A percentile compares a stretch with the other conserved stretches of the same genome.
These are phyloP conservation scores for Fusarium staphyleae DNA, from an alignment of 2,329 filamentous ascomycete species.

Conservation along the genomic window DNA sequence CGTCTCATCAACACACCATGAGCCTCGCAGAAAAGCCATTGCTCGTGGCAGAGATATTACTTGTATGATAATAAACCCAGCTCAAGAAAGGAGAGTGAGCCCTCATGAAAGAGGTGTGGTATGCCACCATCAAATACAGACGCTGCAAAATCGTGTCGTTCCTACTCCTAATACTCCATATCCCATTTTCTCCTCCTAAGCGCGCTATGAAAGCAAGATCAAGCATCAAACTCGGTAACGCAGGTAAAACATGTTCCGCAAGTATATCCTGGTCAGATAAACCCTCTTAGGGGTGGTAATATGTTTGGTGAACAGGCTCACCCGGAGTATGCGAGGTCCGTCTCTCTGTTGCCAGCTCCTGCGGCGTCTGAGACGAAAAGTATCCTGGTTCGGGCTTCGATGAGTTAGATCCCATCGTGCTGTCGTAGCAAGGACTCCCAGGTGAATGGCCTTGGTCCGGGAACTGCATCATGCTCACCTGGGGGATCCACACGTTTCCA, in stretches of 20 bases:
- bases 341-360: conserved; percentile 37
- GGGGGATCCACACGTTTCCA: conserved; percentile 45
- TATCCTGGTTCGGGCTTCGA: conserved; percentile 31
- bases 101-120: conserved; percentile 18
- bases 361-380: conserved; percentile 30
- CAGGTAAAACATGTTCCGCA: background rate
- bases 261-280: conserved; percentile 1
- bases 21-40: background rate
- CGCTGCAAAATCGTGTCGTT: conserved; percentile 5
- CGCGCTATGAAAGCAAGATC: conserved; percentile 11
- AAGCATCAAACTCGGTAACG: conserved; percentile 5
- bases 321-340: conserved; percentile 14
- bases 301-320: conserved; percentile 33
- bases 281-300: conserved; percentile 36
- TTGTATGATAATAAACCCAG: conserved; percentile 13
- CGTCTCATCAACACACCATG: background rate
- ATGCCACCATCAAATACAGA: conserved; percentile 16
- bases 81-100: conserved; percentile 24
- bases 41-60: conserved; percentile 8
- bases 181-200: conserved; percentile 10
- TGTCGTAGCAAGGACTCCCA: conserved; percentile 31
- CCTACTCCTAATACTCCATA: conserved; percentile 21
- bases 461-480: conserved; percentile 45
- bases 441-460: conserved; percentile 32
- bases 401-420: conserved; percentile 18